Conservation (phyloP, 176 grass and related monocot species). For the Eremochloa ophiuroides region DNA sequence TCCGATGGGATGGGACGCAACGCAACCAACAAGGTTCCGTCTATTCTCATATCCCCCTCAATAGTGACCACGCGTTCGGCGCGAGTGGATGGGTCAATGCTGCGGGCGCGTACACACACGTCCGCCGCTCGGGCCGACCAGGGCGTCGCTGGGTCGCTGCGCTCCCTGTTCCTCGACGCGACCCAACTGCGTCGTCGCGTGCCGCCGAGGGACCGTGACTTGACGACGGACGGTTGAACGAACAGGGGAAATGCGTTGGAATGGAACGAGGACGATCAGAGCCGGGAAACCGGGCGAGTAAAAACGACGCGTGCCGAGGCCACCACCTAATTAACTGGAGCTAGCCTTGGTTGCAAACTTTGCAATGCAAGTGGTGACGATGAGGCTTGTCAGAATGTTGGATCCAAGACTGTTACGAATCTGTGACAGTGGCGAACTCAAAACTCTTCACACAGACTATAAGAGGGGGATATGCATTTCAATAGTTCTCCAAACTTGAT, state of each 20-base stretch:
- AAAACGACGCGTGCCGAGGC: not conserved
- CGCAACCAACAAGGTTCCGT: conserved; percentile 3
- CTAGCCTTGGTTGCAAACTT: not conserved
- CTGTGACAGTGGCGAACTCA: not conserved
- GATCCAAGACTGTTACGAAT: not conserved
- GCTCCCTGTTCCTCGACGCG: not conserved
- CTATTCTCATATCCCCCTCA: too few species aligned
- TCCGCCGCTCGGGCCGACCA: not conserved
- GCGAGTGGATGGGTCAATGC: conserved; percentile 20
- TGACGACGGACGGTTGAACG: not conserved
- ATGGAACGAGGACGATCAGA: not conserved
- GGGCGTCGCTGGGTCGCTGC: not conserved
- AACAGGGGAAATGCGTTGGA: not conserved
- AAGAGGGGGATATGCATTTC: too few species aligned
- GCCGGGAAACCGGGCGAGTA: not conserved
- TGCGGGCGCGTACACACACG: not conserved
- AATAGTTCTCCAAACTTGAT: too few species aligned
- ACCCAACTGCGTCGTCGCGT: not conserved
- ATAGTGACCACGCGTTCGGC: too few species aligned
- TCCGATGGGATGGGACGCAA: conserved; percentile 12
- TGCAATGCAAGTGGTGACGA: not conserved
- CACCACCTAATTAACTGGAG: not conserved
- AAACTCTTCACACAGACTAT: too few species aligned
- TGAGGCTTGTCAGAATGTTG: not conserved
- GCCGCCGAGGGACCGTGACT: not conserved